Evolutionary conservation across 257 asterid genomes (phyloP).

Genomic region (Apocynum venetum): DNA sequence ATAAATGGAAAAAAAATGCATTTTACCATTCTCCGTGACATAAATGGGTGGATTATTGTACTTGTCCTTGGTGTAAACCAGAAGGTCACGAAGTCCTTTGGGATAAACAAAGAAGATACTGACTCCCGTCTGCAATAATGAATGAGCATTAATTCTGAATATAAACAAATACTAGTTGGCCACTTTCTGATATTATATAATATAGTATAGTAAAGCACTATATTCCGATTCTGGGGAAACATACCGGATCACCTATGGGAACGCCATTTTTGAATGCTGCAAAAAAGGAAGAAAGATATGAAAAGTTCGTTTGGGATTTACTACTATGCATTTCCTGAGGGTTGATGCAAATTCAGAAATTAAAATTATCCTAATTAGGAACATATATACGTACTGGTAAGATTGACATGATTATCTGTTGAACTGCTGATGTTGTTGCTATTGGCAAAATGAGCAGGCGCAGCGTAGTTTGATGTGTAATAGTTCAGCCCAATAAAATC

Average conservation of each 20-base stretch:
- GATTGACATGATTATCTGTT: constrained; percentile 6
- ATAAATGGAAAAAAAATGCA: too few relatives aligned
- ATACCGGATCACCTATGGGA: constrained; percentile 15
- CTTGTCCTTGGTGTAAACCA: constrained; percentile 31
- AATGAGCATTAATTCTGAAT: too few relatives aligned
- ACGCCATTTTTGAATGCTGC: constrained; percentile 20
- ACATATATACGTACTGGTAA: constrained; percentile 2
- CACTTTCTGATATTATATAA: too few relatives aligned
- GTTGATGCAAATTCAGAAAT: too few relatives aligned
- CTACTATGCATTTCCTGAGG: too few relatives aligned
- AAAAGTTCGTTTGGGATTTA: background rate
- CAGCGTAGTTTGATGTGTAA: constrained; percentile 26
- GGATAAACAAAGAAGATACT: constrained; percentile 31
- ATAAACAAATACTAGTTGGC: too few relatives aligned
- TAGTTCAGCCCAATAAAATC: constrained; percentile 29
- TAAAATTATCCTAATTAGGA: too few relatives aligned
- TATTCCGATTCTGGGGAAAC: background rate
- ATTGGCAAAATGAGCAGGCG: background rate
- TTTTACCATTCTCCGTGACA: constrained; percentile 41
- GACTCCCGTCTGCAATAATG: constrained; percentile 36
- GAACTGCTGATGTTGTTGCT: constrained; percentile 6
- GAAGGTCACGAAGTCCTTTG: constrained; percentile 41
- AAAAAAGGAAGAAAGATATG: background rate
- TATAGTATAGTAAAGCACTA: too few relatives aligned
- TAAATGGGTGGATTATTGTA: constrained; percentile 39